Conservation (phyloP, 352 stramenopile genomes). For the Phytophthora nicotianae region DNA sequence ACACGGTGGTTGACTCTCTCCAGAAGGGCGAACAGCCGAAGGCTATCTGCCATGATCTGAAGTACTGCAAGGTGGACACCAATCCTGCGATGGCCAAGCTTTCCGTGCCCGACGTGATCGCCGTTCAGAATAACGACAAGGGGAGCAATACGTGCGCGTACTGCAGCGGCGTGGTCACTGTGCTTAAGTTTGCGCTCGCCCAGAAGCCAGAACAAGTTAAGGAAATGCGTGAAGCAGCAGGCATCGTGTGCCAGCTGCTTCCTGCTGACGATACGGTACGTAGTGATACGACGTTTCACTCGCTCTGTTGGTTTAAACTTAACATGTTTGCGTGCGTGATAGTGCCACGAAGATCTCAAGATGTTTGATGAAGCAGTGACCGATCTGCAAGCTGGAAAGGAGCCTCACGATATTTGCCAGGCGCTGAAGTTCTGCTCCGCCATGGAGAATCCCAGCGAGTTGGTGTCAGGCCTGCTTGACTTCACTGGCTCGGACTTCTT, state of each 20-base stretch:
- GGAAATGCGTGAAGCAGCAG: constrained; percentile 63
- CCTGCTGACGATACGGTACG: constrained; percentile 64
- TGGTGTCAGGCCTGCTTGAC: constrained; percentile 45
- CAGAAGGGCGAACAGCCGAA: constrained; percentile 68
- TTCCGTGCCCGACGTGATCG: constrained; percentile 17
- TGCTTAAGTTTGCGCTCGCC: constrained; percentile 61
- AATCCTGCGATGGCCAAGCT: constrained; percentile 28
- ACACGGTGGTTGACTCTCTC: constrained; percentile 64
- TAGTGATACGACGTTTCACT: background rate
- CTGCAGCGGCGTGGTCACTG: constrained; percentile 66
- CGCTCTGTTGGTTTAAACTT: background rate
- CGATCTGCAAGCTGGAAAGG: constrained; percentile 59
- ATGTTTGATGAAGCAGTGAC: constrained; percentile 65
- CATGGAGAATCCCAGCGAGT: constrained; percentile 9
- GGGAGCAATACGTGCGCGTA: constrained; percentile 58
- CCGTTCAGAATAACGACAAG: constrained; percentile 11
- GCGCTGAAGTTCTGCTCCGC: constrained; percentile 54
- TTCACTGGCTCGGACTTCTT: constrained; percentile 48
- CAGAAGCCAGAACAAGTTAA: constrained; percentile 65
- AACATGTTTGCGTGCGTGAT: constrained; percentile 6
- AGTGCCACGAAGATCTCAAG: constrained; percentile 73
- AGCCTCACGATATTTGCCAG: constrained; percentile 63
- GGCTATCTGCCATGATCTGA: constrained; percentile 67
- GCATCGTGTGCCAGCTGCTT: constrained; percentile 70
- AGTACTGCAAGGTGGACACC: constrained; percentile 48